Base-by-base conservation (phyloP, 2,329 filamentous ascomycete genomes). In the Diaporthe eres region DNA sequence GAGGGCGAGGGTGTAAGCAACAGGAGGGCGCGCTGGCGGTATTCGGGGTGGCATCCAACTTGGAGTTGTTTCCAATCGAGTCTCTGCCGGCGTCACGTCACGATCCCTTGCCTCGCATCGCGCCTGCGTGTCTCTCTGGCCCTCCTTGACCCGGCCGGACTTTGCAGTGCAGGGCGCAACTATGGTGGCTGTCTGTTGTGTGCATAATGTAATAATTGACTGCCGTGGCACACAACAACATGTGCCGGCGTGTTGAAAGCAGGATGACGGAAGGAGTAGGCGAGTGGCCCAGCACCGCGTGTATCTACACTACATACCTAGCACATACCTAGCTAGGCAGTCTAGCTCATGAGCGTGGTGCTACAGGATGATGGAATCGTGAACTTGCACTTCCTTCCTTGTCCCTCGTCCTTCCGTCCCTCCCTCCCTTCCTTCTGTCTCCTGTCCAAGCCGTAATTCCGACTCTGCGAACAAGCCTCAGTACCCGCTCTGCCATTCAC, bases 81-180 rank as follows among this genome's bases (percentile, higher is more conserved):
- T 17, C 10, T 68, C 44, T 68, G 63, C 63, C 63, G 63, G 63
- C 63, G 63, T 68, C 61, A 65, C 9, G 47, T 68, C 44, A 55
- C 42, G 63, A 67, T 67, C 63, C 63, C 63, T 67, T 67, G 63
- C 63, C 31, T 68, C 31, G 65, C 65, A 68, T 53, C 47, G 65
- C 47, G 65, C 31, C 63, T 68, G 63, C 12, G 63, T 49, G 25
- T 67, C 17, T 37, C 57, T 53, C 63, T 51, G 60, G 60, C 19
- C 44, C 22, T 47, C n/a, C n/a, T 12, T 12, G 61, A 34, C 42
- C 57, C 28, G 6, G 34, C 57, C 28, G 6, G 34, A 3, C n/a
- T 44, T 63, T n/a, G 7, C 39, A 28, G 15, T 31, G 42, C 39
- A 37, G 22, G 13, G 47, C 31, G 31, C 57, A 19, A 28, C 13